Percentiles rank a stretch among this genome's conserved stretches.
phyloP scores from a whole-genome alignment of 148 eudicot genomes.

The Heliosperma pusillum region DNA sequence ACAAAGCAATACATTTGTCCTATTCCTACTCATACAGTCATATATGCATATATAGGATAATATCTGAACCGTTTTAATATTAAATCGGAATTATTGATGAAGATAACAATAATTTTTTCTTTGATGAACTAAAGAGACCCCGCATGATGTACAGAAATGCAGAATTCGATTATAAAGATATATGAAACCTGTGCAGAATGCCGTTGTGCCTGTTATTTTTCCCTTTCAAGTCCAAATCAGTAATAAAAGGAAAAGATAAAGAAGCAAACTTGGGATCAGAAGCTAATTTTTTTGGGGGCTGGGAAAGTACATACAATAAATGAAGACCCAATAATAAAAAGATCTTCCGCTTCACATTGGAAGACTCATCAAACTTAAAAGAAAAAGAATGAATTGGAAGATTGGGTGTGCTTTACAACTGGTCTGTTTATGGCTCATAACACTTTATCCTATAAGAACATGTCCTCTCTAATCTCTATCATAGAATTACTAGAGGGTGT shows the following conservation, averaged over 20 bases:
- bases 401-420: conserved; percentile 26
- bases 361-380: not conserved
- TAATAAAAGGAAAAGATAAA: conserved; percentile 27
- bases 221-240: conserved; percentile 14
- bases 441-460: too few species aligned
- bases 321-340: conserved; percentile 37
- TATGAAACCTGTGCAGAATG: not conserved
- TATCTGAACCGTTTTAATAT: too few species aligned
- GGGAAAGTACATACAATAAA: conserved; percentile 24
- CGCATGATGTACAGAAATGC: not conserved
- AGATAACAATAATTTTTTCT: too few species aligned
- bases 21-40: too few species aligned
- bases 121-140: not conserved
- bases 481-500: too few species aligned
- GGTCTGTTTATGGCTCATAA: conserved; percentile 18
- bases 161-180: not conserved
- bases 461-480: too few species aligned
- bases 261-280: conserved; percentile 44
- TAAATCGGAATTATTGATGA: too few species aligned
- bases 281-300: conserved; percentile 26
- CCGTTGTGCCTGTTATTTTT: not conserved
- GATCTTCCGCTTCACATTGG: conserved; percentile 1
- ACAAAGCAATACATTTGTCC: too few species aligned
- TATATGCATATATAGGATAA: too few species aligned
- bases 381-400: not conserved